Percentiles rank a stretch among this genome's conserved stretches.
Conservation (phyloP, 208 protist genomes). For the Angomonas desouzai region DNA sequence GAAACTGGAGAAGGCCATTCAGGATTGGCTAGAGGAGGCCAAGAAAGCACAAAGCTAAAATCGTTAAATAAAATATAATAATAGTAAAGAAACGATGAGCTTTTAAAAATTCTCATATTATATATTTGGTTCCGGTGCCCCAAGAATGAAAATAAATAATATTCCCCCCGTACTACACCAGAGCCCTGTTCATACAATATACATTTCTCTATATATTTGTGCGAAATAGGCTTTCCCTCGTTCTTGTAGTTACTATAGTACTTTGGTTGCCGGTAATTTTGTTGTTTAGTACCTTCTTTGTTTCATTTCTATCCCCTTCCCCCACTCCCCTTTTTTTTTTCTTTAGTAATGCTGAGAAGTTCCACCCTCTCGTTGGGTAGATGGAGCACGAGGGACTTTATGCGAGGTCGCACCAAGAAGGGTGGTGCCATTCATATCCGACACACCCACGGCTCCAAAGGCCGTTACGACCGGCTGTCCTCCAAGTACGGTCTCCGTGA, state of each 20-base stretch:
- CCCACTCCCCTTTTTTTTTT: slow-evolving; percentile 6
- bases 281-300: too few species aligned
- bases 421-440: slow-evolving; percentile 79
- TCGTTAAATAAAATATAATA: too few species aligned
- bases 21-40: slow-evolving; percentile 47
- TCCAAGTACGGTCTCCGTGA: slow-evolving; percentile 61
- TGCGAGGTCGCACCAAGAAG: slow-evolving; percentile 67
- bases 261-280: not conserved
- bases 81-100: too few species aligned
- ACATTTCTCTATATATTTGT: too few species aligned
- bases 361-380: slow-evolving; percentile 35
- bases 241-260: too few species aligned
- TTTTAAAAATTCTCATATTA: not conserved
- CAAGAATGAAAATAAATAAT: too few species aligned
- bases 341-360: slow-evolving; percentile 24
- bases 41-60: slow-evolving; percentile 16
- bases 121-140: too few species aligned
- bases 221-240: too few species aligned
- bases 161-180: too few species aligned
- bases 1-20: slow-evolving; percentile 50
- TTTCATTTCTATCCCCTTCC: not conserved
- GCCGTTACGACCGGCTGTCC: slow-evolving; percentile 74
- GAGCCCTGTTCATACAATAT: too few species aligned
- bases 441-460: slow-evolving; percentile 77
- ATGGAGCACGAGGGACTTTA: slow-evolving; percentile 75